Evolutionary conservation across 495 filamentous ascomycete species (phyloP), one percentile per base, ranked within the genome.

Genomic region (Hypoxylon rickii): DNA sequence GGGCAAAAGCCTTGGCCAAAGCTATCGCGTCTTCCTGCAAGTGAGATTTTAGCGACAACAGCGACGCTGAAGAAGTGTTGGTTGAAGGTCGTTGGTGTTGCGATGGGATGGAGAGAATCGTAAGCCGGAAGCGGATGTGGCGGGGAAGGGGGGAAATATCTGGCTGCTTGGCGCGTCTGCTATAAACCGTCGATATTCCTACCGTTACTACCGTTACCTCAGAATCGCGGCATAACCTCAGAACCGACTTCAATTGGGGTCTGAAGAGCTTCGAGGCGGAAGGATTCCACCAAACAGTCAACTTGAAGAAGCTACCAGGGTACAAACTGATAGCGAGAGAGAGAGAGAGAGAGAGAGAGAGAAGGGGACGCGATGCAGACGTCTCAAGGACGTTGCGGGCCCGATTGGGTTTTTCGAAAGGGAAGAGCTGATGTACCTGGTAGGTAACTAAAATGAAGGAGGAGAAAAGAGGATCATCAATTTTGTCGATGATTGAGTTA

Each of bases 41-140:
- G 37, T 33, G 20, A 26, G 44, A 31, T 39, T 41, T 46, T 10
- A 29, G 24, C 10, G 24, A 29, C 24, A 29, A 29, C 10, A 29
- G 10, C 24, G 10, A 4, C 24, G 24, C 10, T 29, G 24, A n/a
- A n/a, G n/a, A n/a, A n/a, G n/a, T n/a, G n/a, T 49, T 40, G 49
- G 24, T 4, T 33, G 44, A 39, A 5, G 24, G 39, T 61, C 26
- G 46, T 51, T 51, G 42, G 36, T 36, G 46, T 31, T 17, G 21
- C 36, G 46, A 48, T 62, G 58, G 51, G 52, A 62, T 62, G 42
- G 51, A 50, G 58, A 56, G 55, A 52, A 56, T 62, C 38, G 52
- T 56, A 55, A 62, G 58, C 51, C 57, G 57, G 57, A 50, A 56
- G 50, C 58, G 47, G 51, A 18, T 32, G 58, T 62, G 52, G 58